Conservation (phyloP, 2,329 filamentous ascomycete genomes). For the Lachnellula hyalina region DNA sequence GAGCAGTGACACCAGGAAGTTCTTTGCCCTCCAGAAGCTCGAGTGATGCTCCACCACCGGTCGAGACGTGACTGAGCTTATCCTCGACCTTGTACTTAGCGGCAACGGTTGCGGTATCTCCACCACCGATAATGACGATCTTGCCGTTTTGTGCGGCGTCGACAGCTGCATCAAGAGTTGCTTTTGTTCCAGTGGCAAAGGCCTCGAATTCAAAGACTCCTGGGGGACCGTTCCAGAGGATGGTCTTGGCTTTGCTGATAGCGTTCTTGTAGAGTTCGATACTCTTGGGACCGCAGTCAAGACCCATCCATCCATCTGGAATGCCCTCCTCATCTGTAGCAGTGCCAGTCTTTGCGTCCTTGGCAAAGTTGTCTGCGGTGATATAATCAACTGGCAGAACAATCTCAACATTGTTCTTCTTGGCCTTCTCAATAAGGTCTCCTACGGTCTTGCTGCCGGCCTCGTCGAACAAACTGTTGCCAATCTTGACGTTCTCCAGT, state of each 20-base stretch:
- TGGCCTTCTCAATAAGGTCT: conserved; percentile 87
- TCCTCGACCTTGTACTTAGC: conserved; percentile 95
- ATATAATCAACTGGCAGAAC: conserved; percentile 93
- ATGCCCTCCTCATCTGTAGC: conserved; percentile 87
- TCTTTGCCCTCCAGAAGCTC: conserved; percentile 98
- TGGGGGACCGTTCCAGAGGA: conserved; percentile 97
- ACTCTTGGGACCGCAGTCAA: conserved; percentile 88
- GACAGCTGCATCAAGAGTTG: conserved; percentile 83
- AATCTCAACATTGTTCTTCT: conserved; percentile 92
- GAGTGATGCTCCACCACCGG: conserved; percentile 89
- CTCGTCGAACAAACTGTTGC: conserved; percentile 88
- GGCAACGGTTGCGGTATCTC: conserved; percentile 95
- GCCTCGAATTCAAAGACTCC: conserved; percentile 97
- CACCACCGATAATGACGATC: conserved; percentile 97
- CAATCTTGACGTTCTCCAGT: conserved; percentile 84
- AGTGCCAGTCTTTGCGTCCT: conserved; percentile 72
- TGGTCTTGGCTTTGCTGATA: conserved; percentile 85
- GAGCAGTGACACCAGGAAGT: conserved; percentile 84
- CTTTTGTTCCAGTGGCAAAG: conserved; percentile 89
- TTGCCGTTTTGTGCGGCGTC: conserved; percentile 74
- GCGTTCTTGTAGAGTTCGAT: conserved; percentile 82
- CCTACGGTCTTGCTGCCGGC: conserved; percentile 87
- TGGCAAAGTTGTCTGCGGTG: conserved; percentile 90
- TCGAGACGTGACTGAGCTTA: conserved; percentile 97
- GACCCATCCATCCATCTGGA: conserved; percentile 95